Evolutionary conservation across 331 rosid species (phyloP), one percentile per base, ranked within the genome.

Genomic region (Spiraea crenata): DNA sequence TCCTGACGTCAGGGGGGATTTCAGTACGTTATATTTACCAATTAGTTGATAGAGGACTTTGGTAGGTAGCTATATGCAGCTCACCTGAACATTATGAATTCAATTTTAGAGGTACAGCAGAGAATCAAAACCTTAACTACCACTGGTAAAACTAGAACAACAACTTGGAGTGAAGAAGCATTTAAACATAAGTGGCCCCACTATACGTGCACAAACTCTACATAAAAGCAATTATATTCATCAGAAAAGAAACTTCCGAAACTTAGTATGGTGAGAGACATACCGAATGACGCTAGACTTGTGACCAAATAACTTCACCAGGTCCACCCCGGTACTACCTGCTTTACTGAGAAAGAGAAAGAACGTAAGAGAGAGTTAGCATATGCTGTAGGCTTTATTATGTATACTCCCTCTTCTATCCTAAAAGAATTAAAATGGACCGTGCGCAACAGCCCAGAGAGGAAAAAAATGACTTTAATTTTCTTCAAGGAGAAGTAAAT

Each of bases 261-360:
- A 16, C 10, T n/a, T 34, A 37, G 67, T 5, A 48, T n/a, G 58
- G 56, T 15, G 45, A 48, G 41, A 72, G 46, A 87, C 97, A 82
- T 78, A 93, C 97, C 96, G 89, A 72, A 93, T 78, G 49, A 89
- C 96, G 58, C 84, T 89, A 41, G 96, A 89, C 83, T 70, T 91
- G 15, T 84, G 89, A 81, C 97, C 95, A 81, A 91, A 91, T 78
- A 92, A 76, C 91, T 86, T 95, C 82, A 91, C 87, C 84, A 91
- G 73, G 87, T 91, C 99, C 86, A 95, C 76, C 13, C 91, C 95
- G 51, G 82, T 74, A 63, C 86, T 84, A 38, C 96, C 88, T 57
- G 82, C 82, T 88, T 85, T 95, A 77, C 99, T 91, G 88, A 71
- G 48, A 41, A 55, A 25, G 75, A 72, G 75, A 38, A 12, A 71